Base-by-base conservation (phyloP, 805 yeast genomes). In the Pichia phayaonensis region DNA sequence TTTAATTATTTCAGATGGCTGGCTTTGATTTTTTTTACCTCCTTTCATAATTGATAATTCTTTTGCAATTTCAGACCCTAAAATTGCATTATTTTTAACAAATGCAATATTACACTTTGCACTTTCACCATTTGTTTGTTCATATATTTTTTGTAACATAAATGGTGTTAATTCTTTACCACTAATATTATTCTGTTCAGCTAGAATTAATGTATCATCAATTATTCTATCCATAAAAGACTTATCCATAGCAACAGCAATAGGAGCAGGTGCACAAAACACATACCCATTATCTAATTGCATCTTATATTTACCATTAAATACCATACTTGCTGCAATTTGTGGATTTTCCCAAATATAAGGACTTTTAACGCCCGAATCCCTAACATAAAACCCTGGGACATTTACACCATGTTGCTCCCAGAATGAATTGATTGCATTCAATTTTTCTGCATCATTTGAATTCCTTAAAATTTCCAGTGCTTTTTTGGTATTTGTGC, bases 121-220 rank as follows among this genome's bases (percentile, higher is more conserved):
- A 40, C 90, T 82, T 44, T 68, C 69, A 3, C 96, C 96, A 20
- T 76, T 63, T 0, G 96, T 86, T n/a, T 72, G 74, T 47, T 72
- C 68, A 54, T 90, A 83, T 48, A 89, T 81, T 50, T 76, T 76
- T 40, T 74, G 68, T 42, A 89, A 74, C 58, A 89, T 64, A 60
- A 81, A 89, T 21, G 97, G 97, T 1, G 97, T 89, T 42, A 84
- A 70, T 10, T 78, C 77, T 63, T 90, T 90, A 8, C 97, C 97
- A 12, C 59, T 54, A 20, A 90, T 72, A 0, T 81, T 81, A 31
- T 61, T 54, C 7, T 53, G 46, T 7, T 68, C 69, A 1, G 95
- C 95, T 49, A 77, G 81, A 2, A 49, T 51, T 44, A 76, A 73
- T 1, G 95, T 89, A 8, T 70, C 67, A 4, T 72, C 74, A 48